These are phyloP conservation scores for Hyphopichia burtonii DNA, from an alignment of 1,139 yeast genomes.

Conservation along the genomic window DNA sequence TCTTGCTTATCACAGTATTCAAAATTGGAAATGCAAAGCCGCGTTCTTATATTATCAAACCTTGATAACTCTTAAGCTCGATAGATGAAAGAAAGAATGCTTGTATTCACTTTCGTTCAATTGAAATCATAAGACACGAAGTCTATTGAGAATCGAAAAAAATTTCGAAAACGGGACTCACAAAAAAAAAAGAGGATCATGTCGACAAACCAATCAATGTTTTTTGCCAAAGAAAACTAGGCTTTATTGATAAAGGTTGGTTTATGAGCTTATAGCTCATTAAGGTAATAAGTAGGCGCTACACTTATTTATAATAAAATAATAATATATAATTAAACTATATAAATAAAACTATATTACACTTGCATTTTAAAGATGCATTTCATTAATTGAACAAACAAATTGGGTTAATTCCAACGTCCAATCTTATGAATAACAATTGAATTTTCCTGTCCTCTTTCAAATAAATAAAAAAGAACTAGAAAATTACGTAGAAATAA, in stretches of 20 bases:
- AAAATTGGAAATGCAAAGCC: too few relatives aligned
- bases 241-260: too few relatives aligned
- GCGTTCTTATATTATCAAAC: too few relatives aligned
- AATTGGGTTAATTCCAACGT: slow-evolving; percentile 36
- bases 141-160: background rate
- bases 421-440: slow-evolving; percentile 24
- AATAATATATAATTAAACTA: background rate
- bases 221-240: too few relatives aligned
- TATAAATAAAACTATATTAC: slow-evolving; percentile 14
- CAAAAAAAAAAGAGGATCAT: background rate
- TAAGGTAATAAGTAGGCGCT: too few relatives aligned
- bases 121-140: background rate
- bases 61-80: background rate
- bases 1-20: too few relatives aligned
- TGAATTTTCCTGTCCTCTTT: slow-evolving; percentile 6
- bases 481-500: background rate
- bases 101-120: background rate
- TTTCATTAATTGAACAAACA: slow-evolving; percentile 14
- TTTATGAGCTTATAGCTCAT: too few relatives aligned
- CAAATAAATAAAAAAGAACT: slow-evolving; percentile 1
- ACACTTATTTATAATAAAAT: background rate
- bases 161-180: background rate
- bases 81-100: background rate
- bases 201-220: too few relatives aligned
- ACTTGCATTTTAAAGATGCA: slow-evolving; percentile 22